Evolutionary conservation across 768 basidiomycete genomes (phyloP).

Genomic region (Panaeolus cyanescens): DNA sequence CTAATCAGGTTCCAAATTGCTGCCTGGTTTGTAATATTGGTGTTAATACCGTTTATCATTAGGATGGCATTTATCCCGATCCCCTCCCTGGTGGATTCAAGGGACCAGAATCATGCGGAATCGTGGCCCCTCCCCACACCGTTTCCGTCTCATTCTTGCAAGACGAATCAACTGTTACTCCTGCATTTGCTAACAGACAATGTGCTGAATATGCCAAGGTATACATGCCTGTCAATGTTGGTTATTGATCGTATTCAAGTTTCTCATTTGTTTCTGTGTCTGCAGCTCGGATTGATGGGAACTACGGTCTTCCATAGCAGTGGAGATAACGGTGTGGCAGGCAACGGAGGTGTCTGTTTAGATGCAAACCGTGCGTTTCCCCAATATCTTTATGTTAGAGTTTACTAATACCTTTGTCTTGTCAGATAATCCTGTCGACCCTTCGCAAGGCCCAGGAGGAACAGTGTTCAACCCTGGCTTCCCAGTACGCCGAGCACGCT

Average conservation of each 20-base stretch:
- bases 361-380: slow-evolving; percentile 41
- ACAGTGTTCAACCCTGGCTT: slow-evolving; percentile 25
- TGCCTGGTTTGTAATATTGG: slow-evolving; percentile 35
- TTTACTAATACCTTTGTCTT: too few species aligned
- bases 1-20: slow-evolving; percentile 22
- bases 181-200: slow-evolving; percentile 43
- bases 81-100: slow-evolving; percentile 32
- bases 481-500: slow-evolving; percentile 15
- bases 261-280: not conserved
- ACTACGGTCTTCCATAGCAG: slow-evolving; percentile 58
- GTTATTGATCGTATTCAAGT: not conserved
- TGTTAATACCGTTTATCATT: too few species aligned
- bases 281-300: slow-evolving; percentile 58
- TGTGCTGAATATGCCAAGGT: slow-evolving; percentile 49
- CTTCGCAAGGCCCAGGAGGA: slow-evolving; percentile 5
- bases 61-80: slow-evolving; percentile 35
- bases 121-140: slow-evolving; percentile 40
- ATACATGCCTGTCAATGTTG: not conserved
- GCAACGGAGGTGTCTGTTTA: slow-evolving; percentile 34
- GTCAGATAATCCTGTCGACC: slow-evolving; percentile 22
- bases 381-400: not conserved
- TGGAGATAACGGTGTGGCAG: slow-evolving; percentile 59
- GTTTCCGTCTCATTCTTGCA: slow-evolving; percentile 46
- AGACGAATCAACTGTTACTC: slow-evolving; percentile 41
- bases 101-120: slow-evolving; percentile 40